Conservation (phyloP, 208 protist genomes). For the Crithidia bombi region DNA sequence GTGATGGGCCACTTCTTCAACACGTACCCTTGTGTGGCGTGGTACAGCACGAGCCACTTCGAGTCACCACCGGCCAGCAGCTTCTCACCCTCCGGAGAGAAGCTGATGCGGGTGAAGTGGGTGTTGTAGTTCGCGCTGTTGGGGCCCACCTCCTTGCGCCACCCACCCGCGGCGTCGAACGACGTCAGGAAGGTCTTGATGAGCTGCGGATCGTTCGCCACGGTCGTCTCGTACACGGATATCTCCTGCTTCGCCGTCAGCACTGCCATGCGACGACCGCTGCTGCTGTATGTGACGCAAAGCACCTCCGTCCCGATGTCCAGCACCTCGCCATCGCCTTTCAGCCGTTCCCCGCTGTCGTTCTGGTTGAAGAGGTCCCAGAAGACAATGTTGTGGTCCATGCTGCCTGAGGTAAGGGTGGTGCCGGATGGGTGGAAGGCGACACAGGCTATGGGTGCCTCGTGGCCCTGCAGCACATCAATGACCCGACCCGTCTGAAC, state of each 20-base stretch:
- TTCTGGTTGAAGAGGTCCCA: conserved; percentile 92
- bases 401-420: conserved; percentile 80
- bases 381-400: conserved; percentile 89
- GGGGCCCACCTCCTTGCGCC: conserved; percentile 82
- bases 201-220: conserved; percentile 84
- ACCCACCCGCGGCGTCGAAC: conserved; percentile 87
- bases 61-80: conserved; percentile 88
- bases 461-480: conserved; percentile 91
- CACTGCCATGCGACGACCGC: conserved; percentile 83
- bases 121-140: conserved; percentile 83
- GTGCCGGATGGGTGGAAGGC: conserved; percentile 91
- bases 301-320: conserved; percentile 86
- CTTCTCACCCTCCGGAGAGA: conserved; percentile 89
- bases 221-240: conserved; percentile 83
- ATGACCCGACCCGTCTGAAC: conserved; percentile 91
- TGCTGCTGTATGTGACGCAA: conserved; percentile 84
- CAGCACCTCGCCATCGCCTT: conserved; percentile 83
- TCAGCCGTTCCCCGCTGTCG: conserved; percentile 86
- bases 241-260: conserved; percentile 87
- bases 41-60: conserved; percentile 91
- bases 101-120: conserved; percentile 86
- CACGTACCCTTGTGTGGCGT: conserved; percentile 89
- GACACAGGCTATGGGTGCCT: conserved; percentile 85
- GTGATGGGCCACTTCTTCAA: conserved; percentile 92
- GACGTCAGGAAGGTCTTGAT: conserved; percentile 86